Conservation (phyloP, 805 yeast genomes). For the Groenewaldozyma salmanticensis region DNA sequence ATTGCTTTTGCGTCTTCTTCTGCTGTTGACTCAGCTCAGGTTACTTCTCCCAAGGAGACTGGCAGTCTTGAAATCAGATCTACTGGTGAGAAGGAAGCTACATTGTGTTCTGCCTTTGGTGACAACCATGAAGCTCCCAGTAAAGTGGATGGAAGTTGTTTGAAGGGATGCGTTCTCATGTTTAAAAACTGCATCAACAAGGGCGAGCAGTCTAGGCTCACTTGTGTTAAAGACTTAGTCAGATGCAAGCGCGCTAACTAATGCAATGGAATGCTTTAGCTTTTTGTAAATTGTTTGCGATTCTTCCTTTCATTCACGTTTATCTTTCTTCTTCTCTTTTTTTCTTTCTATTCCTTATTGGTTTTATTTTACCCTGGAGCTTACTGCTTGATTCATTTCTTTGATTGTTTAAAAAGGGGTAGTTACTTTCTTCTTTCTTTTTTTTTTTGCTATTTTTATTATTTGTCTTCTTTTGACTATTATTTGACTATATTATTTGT, state of each 20-base stretch:
- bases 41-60: background rate
- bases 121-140: constrained; percentile 9
- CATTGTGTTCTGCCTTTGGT: constrained; percentile 11
- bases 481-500: too few species aligned
- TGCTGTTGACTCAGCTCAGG: background rate
- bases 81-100: constrained; percentile 4
- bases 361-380: background rate
- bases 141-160: constrained; percentile 17
- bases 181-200: constrained; percentile 12
- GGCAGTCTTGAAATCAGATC: background rate
- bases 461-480: too few species aligned
- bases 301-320: background rate
- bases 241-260: constrained; percentile 19
- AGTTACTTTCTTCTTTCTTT: too few species aligned
- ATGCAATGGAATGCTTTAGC: background rate
- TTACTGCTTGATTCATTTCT: background rate
- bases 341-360: background rate
- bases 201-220: constrained; percentile 9
- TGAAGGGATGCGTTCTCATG: constrained; percentile 15
- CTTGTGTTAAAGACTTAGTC: constrained; percentile 17
- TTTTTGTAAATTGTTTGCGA: background rate
- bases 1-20: background rate
- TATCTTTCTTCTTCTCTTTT: background rate
- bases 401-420: background rate
- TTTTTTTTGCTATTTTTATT: too few species aligned